Evolutionary conservation across 352 stramenopile genomes (phyloP).

Genomic region (Peronosclerospora sorghi): DNA sequence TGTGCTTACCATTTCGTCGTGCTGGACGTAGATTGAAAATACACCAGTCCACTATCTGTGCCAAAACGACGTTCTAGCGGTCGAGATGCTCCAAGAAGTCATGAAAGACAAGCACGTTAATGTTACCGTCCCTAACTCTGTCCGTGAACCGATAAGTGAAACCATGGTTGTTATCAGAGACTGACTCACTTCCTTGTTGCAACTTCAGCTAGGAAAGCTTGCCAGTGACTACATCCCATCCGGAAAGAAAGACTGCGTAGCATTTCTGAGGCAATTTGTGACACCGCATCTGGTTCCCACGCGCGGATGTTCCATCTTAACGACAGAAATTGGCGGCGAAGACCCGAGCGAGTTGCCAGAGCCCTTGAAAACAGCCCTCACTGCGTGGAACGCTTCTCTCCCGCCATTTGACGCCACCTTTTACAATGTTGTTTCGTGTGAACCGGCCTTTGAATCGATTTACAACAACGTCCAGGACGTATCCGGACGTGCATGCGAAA

Average conservation of each 20-base stretch:
- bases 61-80: constrained; percentile 46
- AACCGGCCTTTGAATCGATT: constrained; percentile 41
- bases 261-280: constrained; percentile 41
- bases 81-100: constrained; percentile 49
- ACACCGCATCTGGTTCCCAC: constrained; percentile 28
- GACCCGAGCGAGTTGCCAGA: constrained; percentile 45
- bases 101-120: constrained; percentile 51
- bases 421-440: constrained; percentile 69
- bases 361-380: constrained; percentile 28
- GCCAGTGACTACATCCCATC: constrained; percentile 50
- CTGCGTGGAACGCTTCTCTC: constrained; percentile 56
- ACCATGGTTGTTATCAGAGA: background rate
- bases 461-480: constrained; percentile 60
- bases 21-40: constrained; percentile 47
- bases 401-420: constrained; percentile 68
- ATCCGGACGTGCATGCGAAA: constrained; percentile 32
- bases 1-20: too few species aligned
- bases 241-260: constrained; percentile 48
- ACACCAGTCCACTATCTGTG: constrained; percentile 63
- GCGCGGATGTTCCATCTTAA: constrained; percentile 4
- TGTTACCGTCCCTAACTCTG: constrained; percentile 52
- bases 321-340: constrained; percentile 42
- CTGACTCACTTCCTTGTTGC: constrained; percentile 1
- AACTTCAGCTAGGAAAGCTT: constrained; percentile 43
- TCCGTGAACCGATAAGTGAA: constrained; percentile 9